Base-by-base conservation (phyloP, 1,139 yeast genomes). In the Saccharomyces pastorianus region DNA sequence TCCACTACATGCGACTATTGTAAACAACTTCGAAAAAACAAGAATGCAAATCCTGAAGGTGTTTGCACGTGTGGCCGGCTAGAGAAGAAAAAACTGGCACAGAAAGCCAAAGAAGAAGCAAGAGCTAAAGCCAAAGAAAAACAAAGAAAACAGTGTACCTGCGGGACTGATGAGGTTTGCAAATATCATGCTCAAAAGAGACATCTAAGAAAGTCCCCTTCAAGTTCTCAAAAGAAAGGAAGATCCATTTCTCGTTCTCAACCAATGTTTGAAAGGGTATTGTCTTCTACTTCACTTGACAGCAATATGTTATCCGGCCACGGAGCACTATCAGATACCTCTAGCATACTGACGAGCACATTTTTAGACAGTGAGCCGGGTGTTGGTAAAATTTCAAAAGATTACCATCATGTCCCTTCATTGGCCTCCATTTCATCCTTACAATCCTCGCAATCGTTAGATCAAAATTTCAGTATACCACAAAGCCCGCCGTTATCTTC, bases 1-100 rank as follows among this genome's bases (percentile, higher is more conserved):
- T 83, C 96, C 0, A 84, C 96, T 2, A 96, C 90, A 67, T 91
- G 98, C 65, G 77, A 79, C 47, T 96, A 88, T 67, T 91, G 98
- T 68, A 83, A 93, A 57, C 93, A 86, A 55, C 82, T 84, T 63
- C 76, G 96, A 48, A 86, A 85, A 67, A 69, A 76, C 57, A 85
- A 84, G 62, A 82, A 84, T 61, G 73, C 84, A 7, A 96, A 88
- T 66, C 70, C 74, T 1, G 81, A 51, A 47, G 48, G 84, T 13
- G 72, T 80, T 51, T 90, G 97, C 69, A 75, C 82, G 6, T 91
- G 98, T 73, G 85, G 87, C 9, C 76, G 81, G 58, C 76, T 70
- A 53, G 69, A 69, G 51, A 69, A 70, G 53, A 63, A 60, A 54
- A 51, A 68, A 47, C 55, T 59, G 56, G 70, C 57, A 54, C 64